Conservation (phyloP, 352 stramenopile genomes). For the Phytophthora litchii region DNA sequence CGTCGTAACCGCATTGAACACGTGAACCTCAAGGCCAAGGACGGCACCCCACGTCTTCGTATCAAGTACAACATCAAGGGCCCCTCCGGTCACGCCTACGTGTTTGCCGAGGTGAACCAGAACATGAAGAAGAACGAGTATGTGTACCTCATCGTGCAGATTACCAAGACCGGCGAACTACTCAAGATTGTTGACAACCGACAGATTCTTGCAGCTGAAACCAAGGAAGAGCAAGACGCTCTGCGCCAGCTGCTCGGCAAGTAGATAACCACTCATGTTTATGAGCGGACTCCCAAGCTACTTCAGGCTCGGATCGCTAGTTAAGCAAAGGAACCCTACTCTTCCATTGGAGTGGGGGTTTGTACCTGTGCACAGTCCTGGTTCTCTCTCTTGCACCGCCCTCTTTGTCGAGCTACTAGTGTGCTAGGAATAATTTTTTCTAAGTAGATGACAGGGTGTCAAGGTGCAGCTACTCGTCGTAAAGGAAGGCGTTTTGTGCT, state of each 20-base stretch:
- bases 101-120: slow-evolving; percentile 93
- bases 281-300: slow-evolving; percentile 16
- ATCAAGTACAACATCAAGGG: slow-evolving; percentile 97
- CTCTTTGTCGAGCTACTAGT: slow-evolving; percentile 1
- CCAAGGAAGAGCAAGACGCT: slow-evolving; percentile 80
- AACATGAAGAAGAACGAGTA: slow-evolving; percentile 95
- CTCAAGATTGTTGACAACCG: slow-evolving; percentile 95
- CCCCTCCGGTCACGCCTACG: slow-evolving; percentile 84
- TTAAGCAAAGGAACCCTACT: slow-evolving; percentile 19
- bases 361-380: slow-evolving; percentile 9
- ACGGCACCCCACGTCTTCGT: slow-evolving; percentile 81
- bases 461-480: slow-evolving; percentile 44
- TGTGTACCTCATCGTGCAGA: slow-evolving; percentile 95
- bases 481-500: slow-evolving; percentile 72
- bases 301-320: slow-evolving; percentile 19
- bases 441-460: slow-evolving; percentile 5
- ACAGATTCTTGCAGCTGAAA: slow-evolving; percentile 77
- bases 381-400: slow-evolving; percentile 8
- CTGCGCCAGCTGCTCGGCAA: slow-evolving; percentile 76
- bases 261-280: slow-evolving; percentile 31
- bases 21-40: slow-evolving; percentile 91
- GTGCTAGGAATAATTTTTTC: slow-evolving; percentile 1
- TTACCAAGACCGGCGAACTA: slow-evolving; percentile 90
- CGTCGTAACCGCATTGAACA: slow-evolving; percentile 96
- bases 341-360: slow-evolving; percentile 27